phyloP scores from a whole-genome alignment of 2,329 filamentous ascomycete genomes.

The Cercospora nicotianae region DNA sequence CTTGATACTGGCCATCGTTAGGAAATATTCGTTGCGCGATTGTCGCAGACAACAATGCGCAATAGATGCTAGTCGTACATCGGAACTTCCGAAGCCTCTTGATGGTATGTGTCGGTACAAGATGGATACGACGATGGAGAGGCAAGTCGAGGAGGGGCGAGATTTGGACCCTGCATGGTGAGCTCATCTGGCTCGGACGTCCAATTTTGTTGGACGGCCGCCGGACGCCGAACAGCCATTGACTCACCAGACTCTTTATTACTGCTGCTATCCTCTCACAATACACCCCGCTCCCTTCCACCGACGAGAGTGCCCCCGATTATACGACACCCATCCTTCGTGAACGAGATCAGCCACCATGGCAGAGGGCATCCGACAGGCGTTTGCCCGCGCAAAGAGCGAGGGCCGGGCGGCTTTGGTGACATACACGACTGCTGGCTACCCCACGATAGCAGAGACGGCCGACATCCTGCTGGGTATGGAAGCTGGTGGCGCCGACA shows the following conservation, averaged over 20 bases:
- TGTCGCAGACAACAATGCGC: background rate
- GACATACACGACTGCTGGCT: constrained; percentile 95
- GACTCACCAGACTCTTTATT: background rate
- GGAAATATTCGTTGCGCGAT: background rate
- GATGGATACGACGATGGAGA: background rate
- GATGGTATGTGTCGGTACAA: background rate
- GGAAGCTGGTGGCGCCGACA: constrained; percentile 89
- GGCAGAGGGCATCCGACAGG: constrained; percentile 51
- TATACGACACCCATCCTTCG: background rate
- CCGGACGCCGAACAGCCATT: constrained; percentile 1
- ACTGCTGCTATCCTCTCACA: background rate
- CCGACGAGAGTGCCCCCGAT: background rate
- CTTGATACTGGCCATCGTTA: background rate
- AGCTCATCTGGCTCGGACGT: background rate
- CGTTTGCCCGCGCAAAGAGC: constrained; percentile 53
- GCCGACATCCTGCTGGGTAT: constrained; percentile 82
- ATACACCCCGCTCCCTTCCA: background rate
- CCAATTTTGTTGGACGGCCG: background rate
- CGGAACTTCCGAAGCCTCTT: background rate
- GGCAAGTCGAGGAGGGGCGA: background rate
- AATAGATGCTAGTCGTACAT: background rate
- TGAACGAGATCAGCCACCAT: constrained; percentile 33
- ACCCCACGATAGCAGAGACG: constrained; percentile 77
- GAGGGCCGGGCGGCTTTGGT: constrained; percentile 71
- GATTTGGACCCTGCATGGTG: constrained; percentile 3